phyloP scores from a whole-genome alignment of 257 asterid genomes.

The Nicotiana tabacum region DNA sequence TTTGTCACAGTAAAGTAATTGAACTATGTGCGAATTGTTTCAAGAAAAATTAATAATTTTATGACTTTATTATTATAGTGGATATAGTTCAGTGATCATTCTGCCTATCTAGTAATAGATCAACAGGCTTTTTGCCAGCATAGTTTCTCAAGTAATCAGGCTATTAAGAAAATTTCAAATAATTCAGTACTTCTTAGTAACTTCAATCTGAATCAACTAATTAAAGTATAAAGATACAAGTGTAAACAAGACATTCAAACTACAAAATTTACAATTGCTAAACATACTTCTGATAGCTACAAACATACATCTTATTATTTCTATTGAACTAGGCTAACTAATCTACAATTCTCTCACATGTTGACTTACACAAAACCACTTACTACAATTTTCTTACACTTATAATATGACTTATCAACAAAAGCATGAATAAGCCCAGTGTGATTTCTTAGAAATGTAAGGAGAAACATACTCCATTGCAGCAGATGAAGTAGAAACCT shows the following conservation, averaged over 20 bases:
- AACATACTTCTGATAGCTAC: neutral
- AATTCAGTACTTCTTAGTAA: no score
- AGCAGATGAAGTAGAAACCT: slow-evolving; percentile 11
- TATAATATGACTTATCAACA: slow-evolving; percentile 22
- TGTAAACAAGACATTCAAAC: neutral
- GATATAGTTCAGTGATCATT: no score
- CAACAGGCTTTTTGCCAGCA: no score
- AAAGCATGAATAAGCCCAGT: slow-evolving; percentile 49
- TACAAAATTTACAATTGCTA: neutral
- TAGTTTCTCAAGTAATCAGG: no score
- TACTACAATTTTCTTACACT: neutral
- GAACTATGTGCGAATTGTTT: no score
- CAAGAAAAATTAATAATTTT: no score
- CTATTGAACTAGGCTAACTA: neutral
- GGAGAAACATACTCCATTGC: slow-evolving; percentile 26
- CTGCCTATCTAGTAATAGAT: no score
- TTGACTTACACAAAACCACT: neutral
- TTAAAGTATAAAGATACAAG: neutral
- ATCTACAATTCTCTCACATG: neutral
- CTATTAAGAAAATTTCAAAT: no score
- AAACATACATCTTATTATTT: neutral
- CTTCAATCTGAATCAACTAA: neutral
- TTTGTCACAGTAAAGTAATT: no score
- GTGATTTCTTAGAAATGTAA: slow-evolving; percentile 34
- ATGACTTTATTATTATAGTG: no score